Base-by-base conservation (phyloP, 768 basidiomycete genomes). In the Lentinula aciculospora region DNA sequence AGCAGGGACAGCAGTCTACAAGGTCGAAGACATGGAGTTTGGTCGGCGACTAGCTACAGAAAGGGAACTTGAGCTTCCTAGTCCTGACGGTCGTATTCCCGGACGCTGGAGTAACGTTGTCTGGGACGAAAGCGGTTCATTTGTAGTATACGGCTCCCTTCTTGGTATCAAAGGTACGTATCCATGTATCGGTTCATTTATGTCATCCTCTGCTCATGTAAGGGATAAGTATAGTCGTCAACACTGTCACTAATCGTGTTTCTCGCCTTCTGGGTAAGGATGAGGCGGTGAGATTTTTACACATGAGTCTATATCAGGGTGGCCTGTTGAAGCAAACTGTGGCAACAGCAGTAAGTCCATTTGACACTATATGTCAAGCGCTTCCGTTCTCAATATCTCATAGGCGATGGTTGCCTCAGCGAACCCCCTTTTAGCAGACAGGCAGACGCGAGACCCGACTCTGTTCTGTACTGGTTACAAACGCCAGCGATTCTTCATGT, bases 71-170 rank as follows among this genome's bases (percentile, higher is more conserved):
- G 94, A 98, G 72, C 73, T 88, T 56, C 85, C 88, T 36, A 88
- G 85, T 12, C 83, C 85, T 3, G 89, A 91, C 66, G 87, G 86
- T 28, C 77, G 75, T 53, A 75, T 82, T 58, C 88, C 85, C 54
- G 90, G 86, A 23, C 82, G 85, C 64, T 94, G 89, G 79, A 90
- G 85, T 27, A 95, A 92, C 67, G 91, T 86, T 1, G 81, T 94
- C n/a, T 99, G 95, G 95, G 97, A 99, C 66, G 97, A 99, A 72
- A 94, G 89, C 61, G 95, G 96, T 4, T 88, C 92, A 15, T 97
- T 99, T 67, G 76, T 98, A 19, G 70, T 99, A 31, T 99, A 98
- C 66, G 92, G 96, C 17, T 93, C 94, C 0, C 72, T 99, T 61
- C 76, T 98, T 44, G 97, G 97, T 1, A 88, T 99, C 64, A 99